phyloP scores from a whole-genome alignment of 495 filamentous ascomycete genomes.

The Xylaria scruposa region DNA sequence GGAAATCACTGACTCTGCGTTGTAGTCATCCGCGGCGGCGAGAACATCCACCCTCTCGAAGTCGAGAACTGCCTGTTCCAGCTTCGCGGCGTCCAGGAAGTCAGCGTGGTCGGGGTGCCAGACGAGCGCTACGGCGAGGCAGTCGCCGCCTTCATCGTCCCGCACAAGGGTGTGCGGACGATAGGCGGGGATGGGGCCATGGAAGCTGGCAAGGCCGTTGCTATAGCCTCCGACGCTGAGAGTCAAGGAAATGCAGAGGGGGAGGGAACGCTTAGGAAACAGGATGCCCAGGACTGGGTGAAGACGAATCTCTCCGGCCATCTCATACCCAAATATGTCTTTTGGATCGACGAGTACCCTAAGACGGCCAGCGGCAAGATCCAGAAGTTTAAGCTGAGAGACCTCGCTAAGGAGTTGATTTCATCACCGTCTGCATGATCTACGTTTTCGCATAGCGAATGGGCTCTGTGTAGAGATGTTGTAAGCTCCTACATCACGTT shows the following conservation, averaged over 20 bases:
- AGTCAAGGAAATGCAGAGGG: slow-evolving; percentile 12
- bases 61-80: slow-evolving; percentile 89
- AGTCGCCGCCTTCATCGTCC: slow-evolving; percentile 82
- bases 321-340: slow-evolving; percentile 87
- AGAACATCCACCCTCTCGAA: slow-evolving; percentile 96
- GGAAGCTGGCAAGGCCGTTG: slow-evolving; percentile 2
- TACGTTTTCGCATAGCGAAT: background rate
- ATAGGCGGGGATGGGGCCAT: slow-evolving; percentile 37
- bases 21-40: slow-evolving; percentile 80
- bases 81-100: slow-evolving; percentile 71
- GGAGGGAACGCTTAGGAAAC: slow-evolving; percentile 49
- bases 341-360: slow-evolving; percentile 81
- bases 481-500: background rate
- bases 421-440: background rate
- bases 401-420: slow-evolving; percentile 49
- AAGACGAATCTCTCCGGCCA: slow-evolving; percentile 73
- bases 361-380: slow-evolving; percentile 98
- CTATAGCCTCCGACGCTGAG: background rate
- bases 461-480: background rate
- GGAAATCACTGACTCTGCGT: slow-evolving; percentile 35
- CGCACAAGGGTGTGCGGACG: slow-evolving; percentile 47
- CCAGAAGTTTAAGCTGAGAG: slow-evolving; percentile 88
- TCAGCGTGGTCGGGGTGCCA: slow-evolving; percentile 81
- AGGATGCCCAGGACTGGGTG: slow-evolving; percentile 76
- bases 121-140: slow-evolving; percentile 86